These are phyloP conservation scores for Stemphylium beticola DNA, from an alignment of 2,329 filamentous ascomycete genomes.

Conservation along the genomic window DNA sequence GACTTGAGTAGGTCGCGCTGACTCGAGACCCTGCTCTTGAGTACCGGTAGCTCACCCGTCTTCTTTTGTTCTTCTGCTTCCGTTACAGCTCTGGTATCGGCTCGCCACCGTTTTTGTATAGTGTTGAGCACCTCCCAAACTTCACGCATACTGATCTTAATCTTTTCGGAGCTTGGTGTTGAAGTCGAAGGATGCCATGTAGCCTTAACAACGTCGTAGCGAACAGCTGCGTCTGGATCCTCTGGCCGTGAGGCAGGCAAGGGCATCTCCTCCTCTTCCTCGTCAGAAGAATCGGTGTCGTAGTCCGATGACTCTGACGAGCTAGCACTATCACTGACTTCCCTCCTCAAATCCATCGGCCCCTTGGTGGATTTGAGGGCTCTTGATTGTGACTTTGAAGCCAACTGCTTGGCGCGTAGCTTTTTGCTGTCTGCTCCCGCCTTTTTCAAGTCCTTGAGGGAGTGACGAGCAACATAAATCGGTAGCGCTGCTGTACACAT, in stretches of 20 bases:
- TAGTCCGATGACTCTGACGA: conserved; percentile 57
- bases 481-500: conserved; percentile 48
- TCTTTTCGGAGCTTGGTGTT: conserved; percentile 56
- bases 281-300: conserved; percentile 60
- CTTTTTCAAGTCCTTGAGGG: conserved; percentile 54
- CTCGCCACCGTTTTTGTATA: conserved; percentile 67
- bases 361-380: conserved; percentile 24
- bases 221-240: conserved; percentile 59
- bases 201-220: conserved; percentile 66
- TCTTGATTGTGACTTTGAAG: conserved; percentile 31
- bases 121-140: conserved; percentile 66
- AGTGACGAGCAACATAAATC: conserved; percentile 51
- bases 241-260: conserved; percentile 59
- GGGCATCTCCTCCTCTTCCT: conserved; percentile 62
- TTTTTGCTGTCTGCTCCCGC: conserved; percentile 51
- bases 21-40: conserved; percentile 63
- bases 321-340: conserved; percentile 52
- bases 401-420: conserved; percentile 42
- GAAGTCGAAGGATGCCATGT: conserved; percentile 65
- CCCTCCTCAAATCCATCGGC: conserved; percentile 29
- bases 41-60: conserved; percentile 58
- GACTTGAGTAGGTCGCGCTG: conserved; percentile 64
- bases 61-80: conserved; percentile 65
- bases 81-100: conserved; percentile 61
- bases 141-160: conserved; percentile 61